Evolutionary conservation across 768 basidiomycete species (phyloP).

Genomic region (Hypholoma fasciculare): DNA sequence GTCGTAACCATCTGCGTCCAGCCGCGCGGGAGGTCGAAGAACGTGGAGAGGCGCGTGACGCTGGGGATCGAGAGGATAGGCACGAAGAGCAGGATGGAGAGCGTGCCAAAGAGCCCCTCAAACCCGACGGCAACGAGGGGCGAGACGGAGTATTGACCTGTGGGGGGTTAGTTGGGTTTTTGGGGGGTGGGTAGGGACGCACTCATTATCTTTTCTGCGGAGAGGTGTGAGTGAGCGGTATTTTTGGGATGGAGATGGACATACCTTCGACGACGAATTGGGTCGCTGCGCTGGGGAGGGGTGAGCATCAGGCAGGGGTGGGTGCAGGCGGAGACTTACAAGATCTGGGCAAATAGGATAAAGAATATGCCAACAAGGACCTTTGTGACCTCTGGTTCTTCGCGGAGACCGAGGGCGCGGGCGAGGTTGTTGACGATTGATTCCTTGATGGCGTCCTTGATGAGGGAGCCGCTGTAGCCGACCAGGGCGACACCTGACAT

Average conservation of each 20-base stretch:
- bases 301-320: no score
- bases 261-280: slow-evolving; percentile 89
- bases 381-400: slow-evolving; percentile 63
- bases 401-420: slow-evolving; percentile 32
- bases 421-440: slow-evolving; percentile 30
- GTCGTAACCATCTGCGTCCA: slow-evolving; percentile 87
- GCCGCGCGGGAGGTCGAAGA: slow-evolving; percentile 89
- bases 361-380: slow-evolving; percentile 87
- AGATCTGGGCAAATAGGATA: slow-evolving; percentile 91
- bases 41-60: slow-evolving; percentile 59
- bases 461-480: slow-evolving; percentile 86
- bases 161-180: not conserved
- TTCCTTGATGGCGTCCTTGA: slow-evolving; percentile 70
- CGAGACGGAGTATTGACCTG: slow-evolving; percentile 73
- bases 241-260: slow-evolving; percentile 11
- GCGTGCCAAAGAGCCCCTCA: slow-evolving; percentile 89
- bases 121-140: slow-evolving; percentile 93
- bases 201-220: slow-evolving; percentile 85
- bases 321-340: slow-evolving; percentile 49
- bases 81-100: slow-evolving; percentile 77
- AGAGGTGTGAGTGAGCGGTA: slow-evolving; percentile 7
- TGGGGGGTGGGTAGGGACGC: not conserved
- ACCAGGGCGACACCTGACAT: slow-evolving; percentile 83
- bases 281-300: slow-evolving; percentile 69
- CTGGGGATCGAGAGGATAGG: slow-evolving; percentile 77